Base-by-base conservation (phyloP, 208 protist genomes). In the Leishmania lainsoni region DNA sequence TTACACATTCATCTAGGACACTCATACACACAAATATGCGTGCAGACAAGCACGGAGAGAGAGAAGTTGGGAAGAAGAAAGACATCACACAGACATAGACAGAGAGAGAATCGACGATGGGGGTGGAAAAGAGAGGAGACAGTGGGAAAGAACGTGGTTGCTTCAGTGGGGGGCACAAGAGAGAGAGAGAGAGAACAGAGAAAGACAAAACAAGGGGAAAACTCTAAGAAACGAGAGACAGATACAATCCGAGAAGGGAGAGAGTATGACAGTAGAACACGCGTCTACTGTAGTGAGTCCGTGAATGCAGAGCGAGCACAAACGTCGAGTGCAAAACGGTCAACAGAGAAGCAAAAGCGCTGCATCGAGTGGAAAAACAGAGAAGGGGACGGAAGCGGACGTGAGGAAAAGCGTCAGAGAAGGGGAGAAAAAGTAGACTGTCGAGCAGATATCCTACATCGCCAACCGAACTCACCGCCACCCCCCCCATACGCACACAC, bases 51-150 rank as follows among this genome's bases (percentile, higher is more conserved):
- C 35, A 77, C 39, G n/a, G 49, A 83, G n/a, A 51, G 73, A 29
- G 63, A 48, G n/a, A 78, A 69, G 58, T 32, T 52, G 9, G 16
- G 58, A 45, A 63, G 66, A 58, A 61, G 79, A 48, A 63, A 79
- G 69, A 56, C 51, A 76, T 39, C 56, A 81, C 22, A 76, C 69
- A 81, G 10, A 76, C 39, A 76, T 26, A 75, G 22, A 56, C 70
- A 48, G 45, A 76, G 42, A 75, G n/a, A 52, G 52, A 61, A 26
- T 49, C 72, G 29, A 22, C 51, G 32, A 26, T 29, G 5, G 10
- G 45, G 42, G 22, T 54, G 9, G 26, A 17, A 51, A 73, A 48
- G 45, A 69, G 63, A 69, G 26, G 42, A 51, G 22, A 73, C 45
- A 73, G 42, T 51, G 69, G 52, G 35, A 51, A 12, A 26, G 45